Evolutionary conservation across 768 basidiomycete species (phyloP).

Genomic region (Boletus sp.): DNA sequence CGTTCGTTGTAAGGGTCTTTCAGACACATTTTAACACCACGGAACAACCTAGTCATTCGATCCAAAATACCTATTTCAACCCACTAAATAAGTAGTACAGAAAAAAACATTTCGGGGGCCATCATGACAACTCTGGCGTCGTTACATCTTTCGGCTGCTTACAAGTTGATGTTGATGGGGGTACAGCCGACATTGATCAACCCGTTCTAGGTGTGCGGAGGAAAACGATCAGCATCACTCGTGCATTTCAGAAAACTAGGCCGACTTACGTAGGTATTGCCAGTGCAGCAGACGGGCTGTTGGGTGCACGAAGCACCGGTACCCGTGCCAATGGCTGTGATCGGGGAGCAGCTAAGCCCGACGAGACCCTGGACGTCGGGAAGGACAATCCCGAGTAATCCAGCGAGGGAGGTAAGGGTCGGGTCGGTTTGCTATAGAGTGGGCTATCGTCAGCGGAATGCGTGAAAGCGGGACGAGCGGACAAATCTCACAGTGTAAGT

Average conservation of each 20-base stretch:
- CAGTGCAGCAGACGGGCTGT: no score
- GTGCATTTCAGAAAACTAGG: not conserved
- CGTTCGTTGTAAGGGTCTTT: no score
- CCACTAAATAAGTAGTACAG: no score
- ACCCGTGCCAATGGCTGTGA: no score
- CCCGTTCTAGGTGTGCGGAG: not conserved
- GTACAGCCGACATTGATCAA: conserved; percentile 14
- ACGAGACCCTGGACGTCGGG: no score
- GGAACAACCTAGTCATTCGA: no score
- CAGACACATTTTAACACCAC: not conserved
- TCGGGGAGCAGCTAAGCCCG: no score
- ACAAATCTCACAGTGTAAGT: not conserved
- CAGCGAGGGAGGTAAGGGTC: not conserved
- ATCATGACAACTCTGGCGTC: not conserved
- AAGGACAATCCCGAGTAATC: not conserved
- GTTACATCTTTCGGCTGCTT: no score
- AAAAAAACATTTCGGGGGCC: not conserved
- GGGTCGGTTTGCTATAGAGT: no score
- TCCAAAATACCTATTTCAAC: not conserved
- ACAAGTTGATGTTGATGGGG: conserved; percentile 2
- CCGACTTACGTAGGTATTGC: no score
- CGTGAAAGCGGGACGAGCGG: no score
- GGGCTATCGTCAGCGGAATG: not conserved
- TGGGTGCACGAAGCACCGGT: no score
- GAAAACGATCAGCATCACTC: not conserved